phyloP scores from a whole-genome alignment of 1,139 yeast species.

The Suhomyces chickasaworum region DNA sequence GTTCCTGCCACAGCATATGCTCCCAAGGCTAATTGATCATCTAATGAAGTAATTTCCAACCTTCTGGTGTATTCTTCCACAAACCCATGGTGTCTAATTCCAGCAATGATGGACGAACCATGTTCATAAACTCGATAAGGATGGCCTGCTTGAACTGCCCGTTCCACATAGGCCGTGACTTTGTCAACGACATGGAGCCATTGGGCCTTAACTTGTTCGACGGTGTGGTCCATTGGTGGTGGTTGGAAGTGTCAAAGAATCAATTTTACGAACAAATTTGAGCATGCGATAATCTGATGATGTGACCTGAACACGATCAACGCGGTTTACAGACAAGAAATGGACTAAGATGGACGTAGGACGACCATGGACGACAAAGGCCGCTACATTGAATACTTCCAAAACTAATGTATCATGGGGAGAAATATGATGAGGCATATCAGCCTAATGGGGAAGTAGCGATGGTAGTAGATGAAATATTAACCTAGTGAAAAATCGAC shows the following conservation, averaged over 20 bases:
- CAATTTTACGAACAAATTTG: constrained; percentile 1
- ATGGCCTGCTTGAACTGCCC: constrained; percentile 7
- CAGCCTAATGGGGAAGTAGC: neutral
- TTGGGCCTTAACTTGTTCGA: constrained; percentile 11
- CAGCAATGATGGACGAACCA: constrained; percentile 5
- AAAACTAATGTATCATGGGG: too few relatives aligned
- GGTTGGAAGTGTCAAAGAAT: neutral
- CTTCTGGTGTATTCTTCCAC: constrained; percentile 9
- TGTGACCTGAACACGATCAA: neutral
- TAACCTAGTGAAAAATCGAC: neutral
- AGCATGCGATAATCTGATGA: neutral
- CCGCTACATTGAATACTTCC: too few relatives aligned
- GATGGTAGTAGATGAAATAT: neutral
- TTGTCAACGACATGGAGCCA: constrained; percentile 11
- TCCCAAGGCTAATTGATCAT: constrained; percentile 10
- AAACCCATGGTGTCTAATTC: constrained; percentile 9
- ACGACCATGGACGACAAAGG: too few relatives aligned
- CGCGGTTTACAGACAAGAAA: neutral
- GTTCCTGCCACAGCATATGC: constrained; percentile 9
- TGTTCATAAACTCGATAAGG: constrained; percentile 8
- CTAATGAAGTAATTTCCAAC: constrained; percentile 9
- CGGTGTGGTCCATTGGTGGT: constrained; percentile 8
- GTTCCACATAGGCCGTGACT: constrained; percentile 7
- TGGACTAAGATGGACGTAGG: too few relatives aligned
- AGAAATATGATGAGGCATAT: neutral